A percentile compares a stretch with the other conserved stretches of the same genome.
Evolutionary conservation across 2,329 filamentous ascomycete genomes (phyloP).

Genomic region (Ophiocordyceps polyrhachis-furcata): DNA sequence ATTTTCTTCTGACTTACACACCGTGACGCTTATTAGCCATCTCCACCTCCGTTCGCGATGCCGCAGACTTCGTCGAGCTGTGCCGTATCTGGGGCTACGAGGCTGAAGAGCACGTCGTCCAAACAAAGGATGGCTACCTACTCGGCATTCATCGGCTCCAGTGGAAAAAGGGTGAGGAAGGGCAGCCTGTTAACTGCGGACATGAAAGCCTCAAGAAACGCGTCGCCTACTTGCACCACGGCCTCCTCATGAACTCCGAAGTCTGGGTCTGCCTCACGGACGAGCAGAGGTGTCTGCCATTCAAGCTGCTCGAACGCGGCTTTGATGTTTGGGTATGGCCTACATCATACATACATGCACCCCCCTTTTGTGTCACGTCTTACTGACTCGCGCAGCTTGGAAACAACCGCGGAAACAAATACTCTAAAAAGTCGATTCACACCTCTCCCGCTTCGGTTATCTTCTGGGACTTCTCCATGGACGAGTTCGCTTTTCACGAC

Average conservation of each 20-base stretch:
- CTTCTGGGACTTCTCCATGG: slow-evolving; percentile 98
- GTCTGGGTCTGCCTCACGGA: slow-evolving; percentile 94
- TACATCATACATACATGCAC: slow-evolving; percentile 8
- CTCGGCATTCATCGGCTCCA: slow-evolving; percentile 77
- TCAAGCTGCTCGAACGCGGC: slow-evolving; percentile 71
- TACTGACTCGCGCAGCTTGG: slow-evolving; percentile 45
- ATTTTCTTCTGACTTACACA: not conserved
- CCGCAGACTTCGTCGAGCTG: slow-evolving; percentile 85
- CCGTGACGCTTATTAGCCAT: slow-evolving; percentile 27
- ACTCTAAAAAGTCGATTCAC: slow-evolving; percentile 83
- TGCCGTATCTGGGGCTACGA: slow-evolving; percentile 82
- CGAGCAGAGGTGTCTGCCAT: slow-evolving; percentile 68
- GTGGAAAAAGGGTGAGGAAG: slow-evolving; percentile 66
- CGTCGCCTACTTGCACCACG: slow-evolving; percentile 88
- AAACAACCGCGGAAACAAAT: slow-evolving; percentile 97
- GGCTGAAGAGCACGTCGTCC: slow-evolving; percentile 88
- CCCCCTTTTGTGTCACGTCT: not conserved
- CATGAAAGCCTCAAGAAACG: slow-evolving; percentile 53
- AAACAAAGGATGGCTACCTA: slow-evolving; percentile 85
- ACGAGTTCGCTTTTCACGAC: slow-evolving; percentile 94
- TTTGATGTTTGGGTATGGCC: slow-evolving; percentile 89
- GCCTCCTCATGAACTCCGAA: slow-evolving; percentile 95
- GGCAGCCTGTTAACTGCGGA: slow-evolving; percentile 57
- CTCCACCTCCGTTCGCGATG: slow-evolving; percentile 63
- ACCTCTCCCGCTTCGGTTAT: slow-evolving; percentile 52